Evolutionary conservation across 139 green algal genomes (phyloP), one percentile per base, ranked within the genome.

Genomic region (Chlorella sp.): DNA sequence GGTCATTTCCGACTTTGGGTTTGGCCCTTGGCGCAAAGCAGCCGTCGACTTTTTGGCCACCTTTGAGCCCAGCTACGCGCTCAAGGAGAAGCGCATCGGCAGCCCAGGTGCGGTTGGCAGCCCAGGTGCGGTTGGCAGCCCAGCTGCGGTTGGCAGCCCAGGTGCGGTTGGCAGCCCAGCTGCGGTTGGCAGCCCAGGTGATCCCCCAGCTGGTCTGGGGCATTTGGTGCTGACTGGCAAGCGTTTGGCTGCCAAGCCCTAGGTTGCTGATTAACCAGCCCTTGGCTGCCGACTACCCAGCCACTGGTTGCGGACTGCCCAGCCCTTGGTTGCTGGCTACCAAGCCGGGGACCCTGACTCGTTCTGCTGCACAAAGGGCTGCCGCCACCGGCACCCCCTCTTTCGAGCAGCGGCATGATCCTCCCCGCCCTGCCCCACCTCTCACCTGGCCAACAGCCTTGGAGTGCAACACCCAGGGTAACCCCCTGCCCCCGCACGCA

Each of bases 1-100:
- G 58, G 74, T 93, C 6, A 76, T 93, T 6, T 86, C 65, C 26
- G 90, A 93, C 65, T 92, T 93, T 82, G 90, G 90, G 48, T 86
- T 93, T 46, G 90, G 90, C 34, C 90, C 90, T 74, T 94, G 90
- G 90, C 89, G 79, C 54, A 88, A 85, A 46, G 81, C 77, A 3
- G 85, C 85, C 22, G 80, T 91, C 2, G 86, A 94, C 20, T 94
- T 94, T n/a, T 68, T 94, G n/a, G 83, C 64, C 19, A 76, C 79
- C 38, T 94, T 94, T 46, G 41, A 77, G 40, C 86, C 82, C 40
- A 81, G 36, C 36, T 90, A 83, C 56, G 26, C 54, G 51, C 86
- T 91, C 32, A 90, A 89, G 41, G 90, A 93, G 75, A 88, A 90
- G 56, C 85, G 89, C 80, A 92, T 92, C 44, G 89, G 89, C 54